Percentiles rank a stretch among this genome's conserved stretches.
These are phyloP conservation scores for Dothideomycetes sp. DNA, from an alignment of 2,329 filamentous ascomycete species.

Conservation along the genomic window DNA sequence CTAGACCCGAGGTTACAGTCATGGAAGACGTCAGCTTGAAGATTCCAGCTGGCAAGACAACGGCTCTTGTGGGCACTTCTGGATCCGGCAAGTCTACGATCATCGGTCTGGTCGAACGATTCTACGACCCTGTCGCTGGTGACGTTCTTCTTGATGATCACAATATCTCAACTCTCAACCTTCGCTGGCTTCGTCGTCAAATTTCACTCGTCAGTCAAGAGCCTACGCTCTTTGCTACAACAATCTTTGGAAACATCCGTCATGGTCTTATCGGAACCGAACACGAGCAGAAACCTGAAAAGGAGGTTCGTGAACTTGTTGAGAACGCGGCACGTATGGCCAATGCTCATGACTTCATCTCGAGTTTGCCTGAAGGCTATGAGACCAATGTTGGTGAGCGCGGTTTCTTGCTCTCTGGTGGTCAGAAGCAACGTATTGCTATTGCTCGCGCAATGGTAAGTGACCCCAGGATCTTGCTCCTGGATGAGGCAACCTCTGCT, in stretches of 20 bases:
- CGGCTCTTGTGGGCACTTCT: constrained; percentile 86
- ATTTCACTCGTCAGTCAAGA: constrained; percentile 91
- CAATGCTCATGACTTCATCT: constrained; percentile 90
- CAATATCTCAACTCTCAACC: constrained; percentile 71
- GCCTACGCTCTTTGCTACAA: constrained; percentile 79
- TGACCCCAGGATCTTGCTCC: constrained; percentile 80
- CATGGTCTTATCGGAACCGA: constrained; percentile 81
- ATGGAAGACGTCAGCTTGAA: constrained; percentile 73
- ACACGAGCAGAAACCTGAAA: constrained; percentile 58
- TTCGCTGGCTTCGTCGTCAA: constrained; percentile 85
- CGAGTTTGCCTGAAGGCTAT: constrained; percentile 72
- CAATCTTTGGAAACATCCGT: constrained; percentile 83
- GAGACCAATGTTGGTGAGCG: constrained; percentile 93
- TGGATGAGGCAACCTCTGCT: constrained; percentile 91
- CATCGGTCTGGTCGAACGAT: constrained; percentile 83
- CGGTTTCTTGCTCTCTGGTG: constrained; percentile 84
- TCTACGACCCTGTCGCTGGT: constrained; percentile 83
- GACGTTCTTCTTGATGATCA: constrained; percentile 71
- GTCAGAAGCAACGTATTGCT: constrained; percentile 93
- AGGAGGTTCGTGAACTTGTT: constrained; percentile 62
- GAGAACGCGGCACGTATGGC: constrained; percentile 78
- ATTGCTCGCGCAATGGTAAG: constrained; percentile 86
- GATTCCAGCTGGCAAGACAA: constrained; percentile 83
- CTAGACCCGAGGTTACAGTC: constrained; percentile 78
- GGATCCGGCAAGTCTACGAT: constrained; percentile 94